phyloP scores from a whole-genome alignment of 306 rosid species.

The Pyrus bretschneideri region DNA sequence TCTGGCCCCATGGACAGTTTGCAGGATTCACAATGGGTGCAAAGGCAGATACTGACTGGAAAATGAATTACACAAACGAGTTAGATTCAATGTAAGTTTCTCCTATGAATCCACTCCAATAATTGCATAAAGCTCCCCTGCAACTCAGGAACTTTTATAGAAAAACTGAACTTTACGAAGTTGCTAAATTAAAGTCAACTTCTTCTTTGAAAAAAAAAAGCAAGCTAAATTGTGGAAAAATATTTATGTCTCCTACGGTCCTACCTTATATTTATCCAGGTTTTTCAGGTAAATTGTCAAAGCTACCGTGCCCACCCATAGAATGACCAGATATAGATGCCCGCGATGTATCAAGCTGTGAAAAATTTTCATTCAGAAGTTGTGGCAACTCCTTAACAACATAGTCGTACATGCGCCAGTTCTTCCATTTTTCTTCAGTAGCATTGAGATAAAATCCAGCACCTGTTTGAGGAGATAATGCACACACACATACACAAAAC shows the following conservation, averaged over 20 bases:
- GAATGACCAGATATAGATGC: constrained; percentile 94
- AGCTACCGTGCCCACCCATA: constrained; percentile 99
- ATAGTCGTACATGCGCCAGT: constrained; percentile 96
- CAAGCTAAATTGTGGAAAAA: background rate
- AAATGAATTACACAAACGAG: constrained; percentile 1
- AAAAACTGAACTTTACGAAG: background rate
- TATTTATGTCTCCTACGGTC: background rate
- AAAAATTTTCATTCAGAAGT: constrained; percentile 64
- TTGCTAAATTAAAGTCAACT: background rate
- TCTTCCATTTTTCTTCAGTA: constrained; percentile 93
- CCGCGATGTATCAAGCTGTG: constrained; percentile 66
- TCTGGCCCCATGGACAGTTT: constrained; percentile 88
- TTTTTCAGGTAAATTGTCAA: constrained; percentile 78
- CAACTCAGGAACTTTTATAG: background rate
- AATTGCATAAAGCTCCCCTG: background rate
- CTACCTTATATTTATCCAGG: constrained; percentile 80
- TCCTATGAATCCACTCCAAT: background rate
- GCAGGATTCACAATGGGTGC: constrained; percentile 77
- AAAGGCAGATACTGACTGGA: constrained; percentile 87
- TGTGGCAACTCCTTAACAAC: constrained; percentile 81
- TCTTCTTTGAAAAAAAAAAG: background rate
- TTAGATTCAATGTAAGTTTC: background rate
- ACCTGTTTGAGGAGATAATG: constrained; percentile 38
- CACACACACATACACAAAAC: background rate
- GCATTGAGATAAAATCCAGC: constrained; percentile 97